Base-by-base conservation (phyloP, 2,329 filamentous ascomycete species). In the Aureobasidium zeae region DNA sequence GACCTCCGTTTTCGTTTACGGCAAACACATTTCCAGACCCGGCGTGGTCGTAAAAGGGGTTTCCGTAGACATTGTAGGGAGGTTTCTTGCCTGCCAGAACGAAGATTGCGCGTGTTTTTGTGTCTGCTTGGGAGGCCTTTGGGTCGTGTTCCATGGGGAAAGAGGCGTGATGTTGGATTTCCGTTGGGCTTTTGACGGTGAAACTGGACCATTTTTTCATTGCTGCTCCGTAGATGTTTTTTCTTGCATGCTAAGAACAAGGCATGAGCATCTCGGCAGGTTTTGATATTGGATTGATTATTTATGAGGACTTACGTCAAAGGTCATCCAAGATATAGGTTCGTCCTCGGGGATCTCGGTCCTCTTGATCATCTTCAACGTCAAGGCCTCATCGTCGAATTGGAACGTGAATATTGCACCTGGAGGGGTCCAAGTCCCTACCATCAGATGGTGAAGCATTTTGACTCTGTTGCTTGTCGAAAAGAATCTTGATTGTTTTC, bases 141-240 rank as follows among this genome's bases (percentile, higher is more conserved):
- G 79, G 76, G 58, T 93, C 75, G 53, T 84, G 81, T 32, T 76
- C 78, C 62, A 94, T 81, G 2, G 82, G 73, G 62, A 86, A 79
- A 11, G 86, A 86, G 32, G 72, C 71, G 60, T 82, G 74, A 53
- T 91, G 86, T 34, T 77, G 66, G 51, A 94, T 91, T 37, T 86
- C 77, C 2, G 77, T 80, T 2, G 86, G 83, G 53, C 76, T 81
- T 55, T 80, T 76, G 55, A 93, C 82, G 33, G 78, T 70, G 62
- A 85, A 89, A 60, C 82, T 87, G 37, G 81, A 81, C 85, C 86
- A 94, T 62, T 87, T 89, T 72, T 94, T 94, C 85, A 91, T 91
- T 48, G 85, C 84, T 3, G 86, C 81, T 55, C 86, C 86, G 62
- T 94, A 94, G 48, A 94, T 81, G 60, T 83, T 82, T 64, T 86